phyloP scores from a whole-genome alignment of 768 basidiomycete species.

The Phaffia tasmanica region DNA sequence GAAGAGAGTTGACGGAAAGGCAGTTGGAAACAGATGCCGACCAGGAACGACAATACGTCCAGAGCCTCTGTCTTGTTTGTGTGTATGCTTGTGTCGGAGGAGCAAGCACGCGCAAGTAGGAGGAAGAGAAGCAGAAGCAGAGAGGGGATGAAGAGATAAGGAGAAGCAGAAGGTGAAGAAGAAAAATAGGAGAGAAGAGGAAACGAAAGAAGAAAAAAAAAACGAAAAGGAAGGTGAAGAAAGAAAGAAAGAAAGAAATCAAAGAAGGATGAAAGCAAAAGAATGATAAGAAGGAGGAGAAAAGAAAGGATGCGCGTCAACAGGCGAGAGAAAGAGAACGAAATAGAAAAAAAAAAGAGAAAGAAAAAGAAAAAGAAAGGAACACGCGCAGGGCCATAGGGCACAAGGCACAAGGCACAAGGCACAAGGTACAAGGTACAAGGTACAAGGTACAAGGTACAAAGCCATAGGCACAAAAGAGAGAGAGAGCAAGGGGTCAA shows the following conservation, averaged over 20 bases:
- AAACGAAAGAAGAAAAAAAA: neutral
- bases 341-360: neutral
- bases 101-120: too few relatives aligned
- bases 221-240: neutral
- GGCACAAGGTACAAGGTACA: neutral
- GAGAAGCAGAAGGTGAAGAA: too few relatives aligned
- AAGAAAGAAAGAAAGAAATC: neutral
- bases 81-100: too few relatives aligned
- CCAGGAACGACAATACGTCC: too few relatives aligned
- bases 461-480: neutral
- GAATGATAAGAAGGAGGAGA: neutral
- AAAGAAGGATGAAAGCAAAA: neutral
- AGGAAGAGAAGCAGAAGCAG: too few relatives aligned
- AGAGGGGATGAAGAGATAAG: too few relatives aligned
- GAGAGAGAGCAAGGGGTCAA: neutral
- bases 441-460: too few relatives aligned
- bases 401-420: neutral
- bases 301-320: neutral
- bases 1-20: too few relatives aligned
- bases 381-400: neutral
- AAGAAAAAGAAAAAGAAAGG: neutral
- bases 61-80: too few relatives aligned
- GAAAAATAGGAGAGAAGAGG: neutral
- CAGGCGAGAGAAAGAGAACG: neutral
- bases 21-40: too few relatives aligned